Conservation (phyloP, 208 protist genomes). For the Novymonas esmeraldas region DNA sequence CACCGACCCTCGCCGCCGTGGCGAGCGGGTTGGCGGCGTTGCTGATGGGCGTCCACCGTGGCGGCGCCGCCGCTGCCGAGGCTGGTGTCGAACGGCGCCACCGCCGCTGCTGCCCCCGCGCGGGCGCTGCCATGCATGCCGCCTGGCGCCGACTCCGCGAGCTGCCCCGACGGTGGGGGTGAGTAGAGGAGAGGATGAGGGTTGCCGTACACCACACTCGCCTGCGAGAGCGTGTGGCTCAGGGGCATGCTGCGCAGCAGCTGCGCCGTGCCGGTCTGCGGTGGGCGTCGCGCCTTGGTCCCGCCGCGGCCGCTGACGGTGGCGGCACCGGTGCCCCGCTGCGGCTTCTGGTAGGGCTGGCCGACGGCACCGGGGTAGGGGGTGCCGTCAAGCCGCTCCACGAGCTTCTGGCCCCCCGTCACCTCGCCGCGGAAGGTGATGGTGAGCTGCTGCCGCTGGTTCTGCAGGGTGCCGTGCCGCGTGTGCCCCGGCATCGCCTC, state of each 20-base stretch:
- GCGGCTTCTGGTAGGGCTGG: conserved; percentile 43
- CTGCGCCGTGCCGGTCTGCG: conserved; percentile 34
- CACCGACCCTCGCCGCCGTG: not conserved
- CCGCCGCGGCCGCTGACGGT: conserved; percentile 14
- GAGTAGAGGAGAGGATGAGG: conserved; percentile 79
- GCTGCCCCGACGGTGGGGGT: conserved; percentile 16
- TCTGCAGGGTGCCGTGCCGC: conserved; percentile 45
- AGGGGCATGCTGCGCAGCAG: conserved; percentile 63
- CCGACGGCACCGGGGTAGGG: conserved; percentile 68
- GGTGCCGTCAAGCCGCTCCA: conserved; percentile 63
- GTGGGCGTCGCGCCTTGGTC: conserved; percentile 8
- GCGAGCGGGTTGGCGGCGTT: too few species aligned
- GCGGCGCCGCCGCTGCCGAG: not conserved
- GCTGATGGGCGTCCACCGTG: not conserved
- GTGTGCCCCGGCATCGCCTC: conserved; percentile 45
- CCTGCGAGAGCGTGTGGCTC: conserved; percentile 50
- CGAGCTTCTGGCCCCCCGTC: conserved; percentile 63
- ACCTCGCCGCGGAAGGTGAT: conserved; percentile 85
- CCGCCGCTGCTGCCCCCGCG: not conserved
- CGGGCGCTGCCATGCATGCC: conserved; percentile 4
- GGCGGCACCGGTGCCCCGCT: conserved; percentile 11
- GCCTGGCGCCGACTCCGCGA: conserved; percentile 5
- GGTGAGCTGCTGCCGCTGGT: conserved; percentile 70
- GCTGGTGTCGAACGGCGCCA: too few species aligned
- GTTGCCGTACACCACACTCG: conserved; percentile 74